phyloP scores from a whole-genome alignment of 768 basidiomycete species.

The Chiua virens region DNA sequence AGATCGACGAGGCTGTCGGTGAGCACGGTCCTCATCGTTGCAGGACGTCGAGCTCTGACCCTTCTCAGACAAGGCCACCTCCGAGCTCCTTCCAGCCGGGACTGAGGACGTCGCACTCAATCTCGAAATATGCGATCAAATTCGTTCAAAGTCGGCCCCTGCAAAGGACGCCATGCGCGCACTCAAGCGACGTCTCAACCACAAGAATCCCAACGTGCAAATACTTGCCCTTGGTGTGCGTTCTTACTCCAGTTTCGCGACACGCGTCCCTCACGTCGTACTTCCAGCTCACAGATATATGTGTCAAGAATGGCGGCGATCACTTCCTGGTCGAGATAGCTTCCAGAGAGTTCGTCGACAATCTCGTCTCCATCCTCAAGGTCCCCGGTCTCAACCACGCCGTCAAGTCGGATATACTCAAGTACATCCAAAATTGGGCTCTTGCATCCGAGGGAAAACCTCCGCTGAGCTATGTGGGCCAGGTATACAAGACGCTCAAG shows the following conservation, averaged over 20 bases:
- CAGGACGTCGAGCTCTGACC: conserved; percentile 9
- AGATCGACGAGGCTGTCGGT: conserved; percentile 84
- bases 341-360: conserved; percentile 92
- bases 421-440: conserved; percentile 92
- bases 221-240: conserved; percentile 81
- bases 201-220: conserved; percentile 96
- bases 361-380: conserved; percentile 86
- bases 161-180: conserved; percentile 88
- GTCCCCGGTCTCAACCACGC: conserved; percentile 74
- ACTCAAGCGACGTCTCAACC: conserved; percentile 82
- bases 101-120: conserved; percentile 89
- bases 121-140: conserved; percentile 96
- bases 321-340: conserved; percentile 82
- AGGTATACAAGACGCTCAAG: conserved; percentile 76
- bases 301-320: conserved; percentile 97
- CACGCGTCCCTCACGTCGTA: conserved; percentile 1
- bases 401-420: conserved; percentile 77
- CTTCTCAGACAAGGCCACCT: conserved; percentile 88
- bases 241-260: conserved; percentile 11
- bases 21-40: conserved; percentile 26
- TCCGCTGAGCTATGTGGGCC: conserved; percentile 68
- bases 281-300: conserved; percentile 80
- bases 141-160: conserved; percentile 84
- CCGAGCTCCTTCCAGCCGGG: conserved; percentile 79
- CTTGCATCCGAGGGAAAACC: conserved; percentile 83